Conservation (phyloP, 495 filamentous ascomycete species). For the Tuber calosporum region DNA sequence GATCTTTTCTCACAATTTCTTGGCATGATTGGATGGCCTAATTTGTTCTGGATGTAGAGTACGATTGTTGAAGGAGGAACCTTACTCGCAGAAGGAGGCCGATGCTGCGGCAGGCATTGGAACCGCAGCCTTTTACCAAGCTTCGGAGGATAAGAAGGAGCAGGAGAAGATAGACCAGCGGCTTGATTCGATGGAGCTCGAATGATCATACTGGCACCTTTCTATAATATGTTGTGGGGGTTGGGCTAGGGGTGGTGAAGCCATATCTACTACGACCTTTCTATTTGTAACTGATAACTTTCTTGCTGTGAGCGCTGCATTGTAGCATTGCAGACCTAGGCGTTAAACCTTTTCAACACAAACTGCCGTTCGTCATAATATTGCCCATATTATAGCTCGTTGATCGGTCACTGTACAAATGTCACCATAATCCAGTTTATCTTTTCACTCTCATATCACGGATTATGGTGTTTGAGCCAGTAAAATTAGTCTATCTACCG, state of each 20-base stretch:
- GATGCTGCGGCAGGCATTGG: conserved; percentile 67
- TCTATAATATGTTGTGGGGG: conserved; percentile 5
- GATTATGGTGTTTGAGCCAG: neutral
- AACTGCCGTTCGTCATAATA: neutral
- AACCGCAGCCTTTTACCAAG: conserved; percentile 32
- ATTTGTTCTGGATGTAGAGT: conserved; percentile 50
- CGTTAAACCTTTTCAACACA: neutral
- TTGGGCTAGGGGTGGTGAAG: neutral
- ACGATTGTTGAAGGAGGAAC: conserved; percentile 66
- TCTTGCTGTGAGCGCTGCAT: conserved; percentile 1
- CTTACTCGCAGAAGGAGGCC: conserved; percentile 78
- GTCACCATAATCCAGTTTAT: neutral
- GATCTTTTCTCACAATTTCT: neutral
- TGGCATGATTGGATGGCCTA: conserved; percentile 1
- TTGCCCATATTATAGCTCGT: neutral
- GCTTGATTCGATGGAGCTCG: conserved; percentile 34
- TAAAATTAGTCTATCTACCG: neutral
- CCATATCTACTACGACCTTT: neutral
- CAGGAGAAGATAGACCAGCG: conserved; percentile 22
- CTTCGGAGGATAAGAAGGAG: conserved; percentile 29
- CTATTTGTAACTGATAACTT: conserved; percentile 7
- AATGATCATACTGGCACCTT: conserved; percentile 16
- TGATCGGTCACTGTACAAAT: neutral
- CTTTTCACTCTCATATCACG: neutral
- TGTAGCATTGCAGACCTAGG: neutral